Conservation (phyloP, 1,139 yeast species). For the Pneumocystis jirovecii region DNA sequence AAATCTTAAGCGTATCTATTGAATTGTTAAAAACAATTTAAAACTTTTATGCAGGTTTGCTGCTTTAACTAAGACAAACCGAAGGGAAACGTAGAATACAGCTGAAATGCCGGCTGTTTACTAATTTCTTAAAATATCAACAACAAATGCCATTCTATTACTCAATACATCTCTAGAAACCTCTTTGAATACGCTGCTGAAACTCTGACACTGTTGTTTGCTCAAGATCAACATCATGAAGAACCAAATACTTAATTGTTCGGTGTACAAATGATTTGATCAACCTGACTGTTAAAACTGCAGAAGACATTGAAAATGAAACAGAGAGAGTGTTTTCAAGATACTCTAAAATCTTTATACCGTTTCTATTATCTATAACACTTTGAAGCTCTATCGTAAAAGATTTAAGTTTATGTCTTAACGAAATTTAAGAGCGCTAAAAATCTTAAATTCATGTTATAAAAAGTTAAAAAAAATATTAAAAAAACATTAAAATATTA, state of each 20-base stretch:
- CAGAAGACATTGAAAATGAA: conserved; percentile 34
- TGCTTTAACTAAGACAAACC: conserved; percentile 7
- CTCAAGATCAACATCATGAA: conserved; percentile 58
- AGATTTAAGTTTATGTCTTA: neutral
- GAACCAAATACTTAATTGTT: conserved; percentile 67
- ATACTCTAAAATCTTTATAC: neutral
- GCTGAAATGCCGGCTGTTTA: conserved; percentile 57
- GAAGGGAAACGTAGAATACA: conserved; percentile 55
- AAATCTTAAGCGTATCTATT: conserved; percentile 42
- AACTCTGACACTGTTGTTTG: conserved; percentile 52
- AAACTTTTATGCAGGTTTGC: neutral
- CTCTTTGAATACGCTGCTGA: conserved; percentile 26
- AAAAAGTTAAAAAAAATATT: neutral
- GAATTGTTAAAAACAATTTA: conserved; percentile 1
- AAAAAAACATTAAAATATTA: neutral
- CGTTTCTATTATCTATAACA: no score
- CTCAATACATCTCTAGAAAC: conserved; percentile 8
- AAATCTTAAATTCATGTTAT: neutral
- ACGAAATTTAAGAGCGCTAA: neutral
- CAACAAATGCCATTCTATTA: conserved; percentile 4
- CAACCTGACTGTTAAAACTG: conserved; percentile 69
- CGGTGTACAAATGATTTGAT: conserved; percentile 87
- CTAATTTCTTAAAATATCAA: conserved; percentile 34
- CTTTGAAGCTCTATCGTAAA: neutral
- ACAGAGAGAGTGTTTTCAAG: conserved; percentile 8